A percentile compares a stretch with the other conserved stretches of the same genome.
These are phyloP conservation scores for Penicillium coffeae DNA, from an alignment of 495 filamentous ascomycete species.

Conservation along the genomic window DNA sequence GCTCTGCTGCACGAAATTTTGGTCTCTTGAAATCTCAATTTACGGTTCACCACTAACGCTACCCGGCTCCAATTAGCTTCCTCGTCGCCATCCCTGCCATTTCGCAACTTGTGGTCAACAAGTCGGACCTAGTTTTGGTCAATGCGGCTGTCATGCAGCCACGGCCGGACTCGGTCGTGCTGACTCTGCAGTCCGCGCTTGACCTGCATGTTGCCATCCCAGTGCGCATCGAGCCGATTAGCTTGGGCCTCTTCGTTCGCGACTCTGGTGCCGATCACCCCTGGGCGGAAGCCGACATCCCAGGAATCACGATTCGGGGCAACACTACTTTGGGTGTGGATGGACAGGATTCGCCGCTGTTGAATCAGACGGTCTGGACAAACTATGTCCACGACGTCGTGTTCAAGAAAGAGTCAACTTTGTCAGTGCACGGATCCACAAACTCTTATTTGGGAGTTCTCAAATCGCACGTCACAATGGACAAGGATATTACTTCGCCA, in stretches of 20 bases:
- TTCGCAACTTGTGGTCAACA: slow-evolving; percentile 39
- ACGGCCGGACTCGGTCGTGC: slow-evolving; percentile 25
- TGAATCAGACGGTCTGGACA: slow-evolving; percentile 26
- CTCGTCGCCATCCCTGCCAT: slow-evolving; percentile 40
- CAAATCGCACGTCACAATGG: slow-evolving; percentile 31
- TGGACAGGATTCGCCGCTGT: slow-evolving; percentile 21
- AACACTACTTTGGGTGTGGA: slow-evolving; percentile 31
- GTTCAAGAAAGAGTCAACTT: slow-evolving; percentile 21
- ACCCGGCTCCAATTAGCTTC: slow-evolving; percentile 26
- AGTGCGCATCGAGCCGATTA: slow-evolving; percentile 37
- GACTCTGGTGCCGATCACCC: slow-evolving; percentile 21
- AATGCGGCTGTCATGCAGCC: slow-evolving; percentile 32
- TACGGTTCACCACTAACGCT: too few species aligned
- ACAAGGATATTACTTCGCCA: slow-evolving; percentile 34
- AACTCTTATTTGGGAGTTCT: slow-evolving; percentile 34
- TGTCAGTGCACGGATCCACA: slow-evolving; percentile 31
- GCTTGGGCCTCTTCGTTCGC: slow-evolving; percentile 31
- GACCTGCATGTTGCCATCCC: slow-evolving; percentile 33
- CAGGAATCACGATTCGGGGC: slow-evolving; percentile 28
- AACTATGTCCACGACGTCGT: slow-evolving; percentile 34
- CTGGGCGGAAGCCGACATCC: slow-evolving; percentile 23
- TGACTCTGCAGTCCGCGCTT: slow-evolving; percentile 34
- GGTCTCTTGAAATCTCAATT: too few species aligned
- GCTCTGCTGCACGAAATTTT: too few species aligned
- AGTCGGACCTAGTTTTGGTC: slow-evolving; percentile 35